These are phyloP conservation scores for Sesbania bispinosa DNA, from an alignment of 306 rosid genomes.

Conservation along the genomic window DNA sequence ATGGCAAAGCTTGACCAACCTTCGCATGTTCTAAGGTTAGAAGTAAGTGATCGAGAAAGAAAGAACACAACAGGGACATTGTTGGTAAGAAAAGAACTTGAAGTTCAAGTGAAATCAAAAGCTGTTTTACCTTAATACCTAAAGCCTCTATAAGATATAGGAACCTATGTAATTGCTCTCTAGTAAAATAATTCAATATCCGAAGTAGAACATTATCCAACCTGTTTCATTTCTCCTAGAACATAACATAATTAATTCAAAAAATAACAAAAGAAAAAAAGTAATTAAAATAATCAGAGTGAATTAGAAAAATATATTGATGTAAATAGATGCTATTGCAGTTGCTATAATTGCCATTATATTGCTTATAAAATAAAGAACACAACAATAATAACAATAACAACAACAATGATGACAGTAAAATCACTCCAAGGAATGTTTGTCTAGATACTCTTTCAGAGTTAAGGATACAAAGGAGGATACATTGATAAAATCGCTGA, in stretches of 20 bases:
- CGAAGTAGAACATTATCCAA: constrained; percentile 3
- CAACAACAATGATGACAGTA: background rate
- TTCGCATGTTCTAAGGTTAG: constrained; percentile 2
- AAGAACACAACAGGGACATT: background rate
- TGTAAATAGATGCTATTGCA: background rate
- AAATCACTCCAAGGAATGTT: constrained; percentile 10
- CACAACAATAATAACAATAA: background rate
- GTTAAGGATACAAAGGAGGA: constrained; percentile 93
- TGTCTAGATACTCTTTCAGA: constrained; percentile 23
- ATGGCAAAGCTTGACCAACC: constrained; percentile 11
- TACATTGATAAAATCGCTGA: constrained; percentile 65
- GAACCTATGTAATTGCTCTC: constrained; percentile 4
- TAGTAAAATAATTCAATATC: background rate
- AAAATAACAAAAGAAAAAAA: background rate
- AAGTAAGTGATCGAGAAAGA: background rate
- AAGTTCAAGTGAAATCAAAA: background rate
- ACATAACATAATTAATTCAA: background rate
- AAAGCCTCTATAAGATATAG: background rate
- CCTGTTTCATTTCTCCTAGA: background rate
- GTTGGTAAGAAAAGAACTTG: background rate
- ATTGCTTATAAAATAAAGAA: constrained; percentile 5
- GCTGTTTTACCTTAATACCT: constrained; percentile 8
- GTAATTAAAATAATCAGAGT: background rate
- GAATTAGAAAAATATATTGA: background rate
- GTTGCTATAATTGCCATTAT: background rate